Evolutionary conservation across 1,139 yeast species (phyloP), one percentile per base, ranked within the genome.

Genomic region (Kodamaea ohmeri): DNA sequence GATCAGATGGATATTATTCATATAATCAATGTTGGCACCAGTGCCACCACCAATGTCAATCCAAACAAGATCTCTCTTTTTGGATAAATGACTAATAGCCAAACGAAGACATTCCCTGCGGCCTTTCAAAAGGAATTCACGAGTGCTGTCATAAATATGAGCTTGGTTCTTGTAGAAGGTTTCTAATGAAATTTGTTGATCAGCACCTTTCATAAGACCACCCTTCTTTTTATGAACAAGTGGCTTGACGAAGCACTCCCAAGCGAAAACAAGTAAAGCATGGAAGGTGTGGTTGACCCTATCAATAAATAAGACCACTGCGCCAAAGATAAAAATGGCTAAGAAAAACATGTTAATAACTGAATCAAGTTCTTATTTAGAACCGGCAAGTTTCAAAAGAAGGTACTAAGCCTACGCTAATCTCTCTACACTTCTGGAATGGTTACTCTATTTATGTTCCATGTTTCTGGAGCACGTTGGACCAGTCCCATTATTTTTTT

Each of bases 21-120:
- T 85, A 50, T 73, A 72, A 58, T 85, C 94, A 51, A 85, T 80
- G 60, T 85, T 85, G 60, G 82, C 71, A 35, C 95, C 95, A 4
- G 95, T 84, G 19, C 94, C 94, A 30, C 94, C 94, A 37, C 95
- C 95, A 55, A 84, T 73, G 56, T 85, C 95, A 39, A 85, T 72
- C 95, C 95, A 85, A 33, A 84, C 80, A 38, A 83, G 63, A 39
- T 72, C 72, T 38, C 61, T 60, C 38, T 58, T 55, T 35, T 58
- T 58, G 33, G 57, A 53, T 37, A 81, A 62, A 55, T 83, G 90
- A 27, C 80, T 58, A 27, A 68, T 69, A 1, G 85, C 83, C 43
- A 83, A 60, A 39, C 71, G 68, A 41, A 84, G 66, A 46, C 87
- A 80, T 43, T 74, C 76, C 52, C 76, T 77, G 51, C 95, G 72